phyloP scores from a whole-genome alignment of 495 filamentous ascomycete species.

The Xylaria bambusicola region DNA sequence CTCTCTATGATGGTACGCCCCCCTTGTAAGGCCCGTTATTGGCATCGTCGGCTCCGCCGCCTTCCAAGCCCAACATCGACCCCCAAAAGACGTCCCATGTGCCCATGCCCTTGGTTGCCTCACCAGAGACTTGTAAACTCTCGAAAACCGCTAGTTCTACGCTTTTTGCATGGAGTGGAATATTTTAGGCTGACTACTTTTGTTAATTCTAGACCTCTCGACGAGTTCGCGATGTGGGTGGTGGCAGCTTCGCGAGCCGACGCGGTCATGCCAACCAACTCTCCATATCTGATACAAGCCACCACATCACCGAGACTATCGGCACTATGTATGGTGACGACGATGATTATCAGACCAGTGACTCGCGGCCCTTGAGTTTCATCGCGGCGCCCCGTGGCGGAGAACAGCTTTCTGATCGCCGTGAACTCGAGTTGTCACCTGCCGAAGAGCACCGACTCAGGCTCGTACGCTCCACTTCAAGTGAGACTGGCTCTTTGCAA shows the following conservation, averaged over 20 bases:
- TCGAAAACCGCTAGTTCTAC: neutral
- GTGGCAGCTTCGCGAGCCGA: constrained; percentile 54
- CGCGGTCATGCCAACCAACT: constrained; percentile 58
- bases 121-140: neutral
- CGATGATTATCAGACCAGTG: constrained; percentile 56
- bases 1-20: constrained; percentile 40
- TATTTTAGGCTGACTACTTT: constrained; percentile 22
- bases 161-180: neutral
- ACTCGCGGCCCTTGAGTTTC: constrained; percentile 50
- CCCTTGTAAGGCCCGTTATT: constrained; percentile 6
- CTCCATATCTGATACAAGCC: constrained; percentile 65
- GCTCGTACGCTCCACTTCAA: constrained; percentile 47
- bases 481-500: constrained; percentile 34
- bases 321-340: constrained; percentile 93
- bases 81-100: constrained; percentile 10
- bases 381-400: constrained; percentile 42
- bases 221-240: constrained; percentile 54
- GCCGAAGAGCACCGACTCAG: constrained; percentile 39
- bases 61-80: constrained; percentile 1
- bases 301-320: constrained; percentile 98
- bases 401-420: constrained; percentile 35
- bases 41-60: constrained; percentile 3
- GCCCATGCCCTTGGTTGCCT: neutral
- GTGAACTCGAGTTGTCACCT: constrained; percentile 24
- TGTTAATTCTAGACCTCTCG: constrained; percentile 50